Conservation (phyloP, 768 basidiomycete genomes). For the Tricholoma sp. region DNA sequence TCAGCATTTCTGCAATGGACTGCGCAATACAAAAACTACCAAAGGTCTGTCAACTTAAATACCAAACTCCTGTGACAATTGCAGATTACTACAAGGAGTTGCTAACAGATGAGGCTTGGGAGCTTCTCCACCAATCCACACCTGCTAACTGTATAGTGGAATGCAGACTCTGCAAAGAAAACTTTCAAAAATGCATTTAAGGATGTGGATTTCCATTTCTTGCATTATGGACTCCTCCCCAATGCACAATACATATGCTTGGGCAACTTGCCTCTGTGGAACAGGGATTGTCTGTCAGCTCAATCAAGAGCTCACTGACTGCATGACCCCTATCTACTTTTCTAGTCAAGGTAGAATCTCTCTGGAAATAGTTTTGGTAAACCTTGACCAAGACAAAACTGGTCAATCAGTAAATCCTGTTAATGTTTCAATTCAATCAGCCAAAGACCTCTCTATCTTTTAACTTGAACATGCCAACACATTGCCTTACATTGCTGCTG, state of each 20-base stretch:
- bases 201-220: not conserved
- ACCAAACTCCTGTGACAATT: no score
- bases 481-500: slow-evolving; percentile 14
- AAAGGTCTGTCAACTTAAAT: no score
- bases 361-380: not conserved
- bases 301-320: no score
- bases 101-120: not conserved
- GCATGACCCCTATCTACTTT: no score
- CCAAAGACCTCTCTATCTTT: no score
- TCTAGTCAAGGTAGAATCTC: not conserved
- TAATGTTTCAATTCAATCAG: no score
- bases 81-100: no score
- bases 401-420: no score
- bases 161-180: not conserved
- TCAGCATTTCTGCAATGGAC: slow-evolving; percentile 13
- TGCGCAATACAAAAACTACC: no score
- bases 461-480: not conserved
- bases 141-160: not conserved
- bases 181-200: not conserved
- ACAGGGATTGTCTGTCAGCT: no score
- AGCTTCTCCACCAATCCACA: not conserved
- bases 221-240: not conserved
- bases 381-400: not conserved
- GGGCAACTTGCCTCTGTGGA: slow-evolving; percentile 12
- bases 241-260: not conserved